phyloP scores from a whole-genome alignment of 176 grass and related monocot species.

The Avena sativa region DNA sequence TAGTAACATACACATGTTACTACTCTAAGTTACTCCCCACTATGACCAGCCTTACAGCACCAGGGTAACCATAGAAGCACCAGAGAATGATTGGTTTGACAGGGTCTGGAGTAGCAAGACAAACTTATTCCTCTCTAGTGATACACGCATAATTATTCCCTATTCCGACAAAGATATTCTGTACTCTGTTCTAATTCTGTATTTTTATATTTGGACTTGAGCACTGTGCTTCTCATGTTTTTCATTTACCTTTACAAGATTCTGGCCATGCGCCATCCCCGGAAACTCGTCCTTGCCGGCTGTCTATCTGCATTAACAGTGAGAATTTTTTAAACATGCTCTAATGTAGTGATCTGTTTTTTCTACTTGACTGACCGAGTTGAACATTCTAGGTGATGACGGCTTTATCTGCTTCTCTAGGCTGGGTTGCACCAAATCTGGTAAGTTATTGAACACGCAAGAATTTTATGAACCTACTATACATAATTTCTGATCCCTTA shows the following conservation, averaged over 20 bases:
- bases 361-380: constrained; percentile 12
- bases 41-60: not conserved
- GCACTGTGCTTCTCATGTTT: constrained; percentile 21
- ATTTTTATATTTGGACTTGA: constrained; percentile 11
- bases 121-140: constrained; percentile 27
- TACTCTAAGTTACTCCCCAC: no score
- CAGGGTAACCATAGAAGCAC: not conserved
- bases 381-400: constrained; percentile 87
- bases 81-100: constrained; percentile 26
- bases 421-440: constrained; percentile 96
- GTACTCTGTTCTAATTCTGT: not conserved
- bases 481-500: not conserved
- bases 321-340: constrained; percentile 41
- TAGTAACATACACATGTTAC: no score
- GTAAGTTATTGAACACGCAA: constrained; percentile 54
- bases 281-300: constrained; percentile 83
- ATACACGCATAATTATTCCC: constrained; percentile 34
- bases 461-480: not conserved
- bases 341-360: not conserved
- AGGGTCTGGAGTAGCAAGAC: constrained; percentile 29
- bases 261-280: constrained; percentile 92
- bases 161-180: not conserved
- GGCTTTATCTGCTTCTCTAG: constrained; percentile 75
- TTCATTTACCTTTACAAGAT: constrained; percentile 70
- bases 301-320: constrained; percentile 76